phyloP scores from a whole-genome alignment of 306 rosid genomes.

The Castanopsis chinensis region DNA sequence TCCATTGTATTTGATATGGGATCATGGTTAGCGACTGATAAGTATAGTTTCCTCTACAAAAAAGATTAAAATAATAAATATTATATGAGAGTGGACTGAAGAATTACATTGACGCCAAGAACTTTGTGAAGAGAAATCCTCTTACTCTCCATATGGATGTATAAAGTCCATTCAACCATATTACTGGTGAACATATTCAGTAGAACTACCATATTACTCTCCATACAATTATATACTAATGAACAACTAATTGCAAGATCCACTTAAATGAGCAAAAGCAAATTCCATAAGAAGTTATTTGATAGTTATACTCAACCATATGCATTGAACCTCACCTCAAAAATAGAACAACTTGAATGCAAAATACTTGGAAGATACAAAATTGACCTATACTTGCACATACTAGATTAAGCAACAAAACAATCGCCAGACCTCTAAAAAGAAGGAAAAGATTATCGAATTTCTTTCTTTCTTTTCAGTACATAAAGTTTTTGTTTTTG shows the following conservation, averaged over 20 bases:
- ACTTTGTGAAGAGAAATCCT: too few relatives aligned
- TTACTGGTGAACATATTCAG: too few relatives aligned
- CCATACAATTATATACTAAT: background rate
- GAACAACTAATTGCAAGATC: background rate
- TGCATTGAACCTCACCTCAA: conserved; percentile 26
- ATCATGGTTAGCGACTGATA: too few relatives aligned
- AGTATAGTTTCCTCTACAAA: too few relatives aligned
- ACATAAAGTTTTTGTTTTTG: background rate
- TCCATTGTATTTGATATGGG: too few relatives aligned
- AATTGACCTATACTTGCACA: conserved; percentile 41
- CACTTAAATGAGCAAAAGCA: background rate
- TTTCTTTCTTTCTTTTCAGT: background rate
- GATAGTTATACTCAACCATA: conserved; percentile 13
- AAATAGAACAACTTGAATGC: conserved; percentile 34
- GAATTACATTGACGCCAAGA: too few relatives aligned
- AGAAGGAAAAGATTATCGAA: background rate
- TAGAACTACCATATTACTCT: background rate
- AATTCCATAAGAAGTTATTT: background rate
- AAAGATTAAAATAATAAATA: too few relatives aligned
- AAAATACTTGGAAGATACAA: conserved; percentile 37
- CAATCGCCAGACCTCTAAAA: conserved; percentile 18
- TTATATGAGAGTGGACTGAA: too few relatives aligned
- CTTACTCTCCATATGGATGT: too few relatives aligned
- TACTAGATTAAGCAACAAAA: conserved; percentile 18
- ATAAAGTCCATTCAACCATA: too few relatives aligned